Conservation (phyloP, 352 stramenopile species). For the Pythium aquatile region DNA sequence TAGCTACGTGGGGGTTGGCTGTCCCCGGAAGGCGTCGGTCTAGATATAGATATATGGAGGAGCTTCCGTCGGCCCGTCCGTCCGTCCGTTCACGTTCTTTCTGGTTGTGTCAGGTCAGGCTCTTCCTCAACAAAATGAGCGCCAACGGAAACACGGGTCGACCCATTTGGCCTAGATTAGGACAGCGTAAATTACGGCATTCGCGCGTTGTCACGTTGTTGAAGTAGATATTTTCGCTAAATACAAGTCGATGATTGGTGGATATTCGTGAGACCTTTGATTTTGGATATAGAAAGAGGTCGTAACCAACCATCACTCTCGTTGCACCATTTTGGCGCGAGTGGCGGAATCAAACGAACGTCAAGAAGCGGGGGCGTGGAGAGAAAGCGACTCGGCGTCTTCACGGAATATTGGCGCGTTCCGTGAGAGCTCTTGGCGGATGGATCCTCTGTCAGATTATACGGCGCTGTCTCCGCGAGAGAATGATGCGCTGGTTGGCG, state of each 20-base stretch:
- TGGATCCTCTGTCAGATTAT: constrained; percentile 32
- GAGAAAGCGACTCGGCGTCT: constrained; percentile 3
- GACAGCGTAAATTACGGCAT: not conserved
- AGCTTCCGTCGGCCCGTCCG: not conserved
- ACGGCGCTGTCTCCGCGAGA: constrained; percentile 32
- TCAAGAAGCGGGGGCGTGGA: not conserved
- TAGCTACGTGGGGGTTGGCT: not conserved
- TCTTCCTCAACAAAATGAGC: not conserved
- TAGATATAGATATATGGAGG: not conserved
- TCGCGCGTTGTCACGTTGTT: constrained; percentile 12
- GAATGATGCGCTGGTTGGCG: constrained; percentile 4
- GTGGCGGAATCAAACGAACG: not conserved
- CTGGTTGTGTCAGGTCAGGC: constrained; percentile 4
- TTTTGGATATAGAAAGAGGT: not conserved
- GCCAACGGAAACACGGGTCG: not conserved
- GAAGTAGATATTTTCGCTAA: constrained; percentile 14
- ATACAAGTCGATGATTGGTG: constrained; percentile 4
- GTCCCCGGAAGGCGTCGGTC: not conserved
- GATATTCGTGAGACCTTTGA: not conserved
- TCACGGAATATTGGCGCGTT: not conserved
- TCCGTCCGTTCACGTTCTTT: constrained; percentile 5
- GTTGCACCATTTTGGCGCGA: constrained; percentile 17
- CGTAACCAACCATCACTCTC: constrained; percentile 19
- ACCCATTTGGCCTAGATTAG: constrained; percentile 12
- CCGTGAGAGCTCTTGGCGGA: not conserved